A percentile compares a stretch with the other conserved stretches of the same genome.
Conservation (phyloP, 495 filamentous ascomycete genomes). For the Immersiella caudata region DNA sequence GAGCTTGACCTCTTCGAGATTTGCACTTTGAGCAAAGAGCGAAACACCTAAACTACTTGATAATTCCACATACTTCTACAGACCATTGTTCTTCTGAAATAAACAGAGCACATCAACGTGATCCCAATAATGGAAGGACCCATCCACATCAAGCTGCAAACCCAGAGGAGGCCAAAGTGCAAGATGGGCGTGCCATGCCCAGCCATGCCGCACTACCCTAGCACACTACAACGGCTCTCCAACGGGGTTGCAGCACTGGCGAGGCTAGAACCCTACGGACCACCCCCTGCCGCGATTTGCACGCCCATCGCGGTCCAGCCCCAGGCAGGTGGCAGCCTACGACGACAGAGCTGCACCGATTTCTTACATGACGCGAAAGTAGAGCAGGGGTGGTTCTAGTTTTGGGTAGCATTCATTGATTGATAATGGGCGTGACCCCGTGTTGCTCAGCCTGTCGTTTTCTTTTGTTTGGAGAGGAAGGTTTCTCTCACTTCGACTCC, state of each 20-base stretch:
- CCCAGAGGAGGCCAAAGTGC: background rate
- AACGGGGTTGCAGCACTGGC: constrained; percentile 14
- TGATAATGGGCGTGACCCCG: background rate
- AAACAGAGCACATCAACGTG: background rate
- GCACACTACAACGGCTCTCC: background rate
- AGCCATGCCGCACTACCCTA: background rate
- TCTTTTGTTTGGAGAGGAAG: background rate
- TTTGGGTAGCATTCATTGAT: background rate
- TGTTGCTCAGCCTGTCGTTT: background rate
- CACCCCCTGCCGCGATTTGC: background rate
- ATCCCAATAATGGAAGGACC: background rate
- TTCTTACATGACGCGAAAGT: background rate
- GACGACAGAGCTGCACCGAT: no score
- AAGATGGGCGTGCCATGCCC: background rate
- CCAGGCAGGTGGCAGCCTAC: no score
- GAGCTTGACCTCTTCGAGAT: background rate
- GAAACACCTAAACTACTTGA: no score
- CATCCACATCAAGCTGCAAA: background rate
- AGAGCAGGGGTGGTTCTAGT: background rate
- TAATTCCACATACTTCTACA: no score
- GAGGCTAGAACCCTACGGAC: constrained; percentile 7
- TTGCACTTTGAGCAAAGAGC: no score
- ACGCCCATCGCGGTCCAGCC: background rate
- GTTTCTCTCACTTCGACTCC: no score
- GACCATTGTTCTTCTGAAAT: background rate